Percentiles rank a stretch among this genome's conserved stretches.
Conservation (phyloP, 768 basidiomycete genomes). For the Agaricus blazei region DNA sequence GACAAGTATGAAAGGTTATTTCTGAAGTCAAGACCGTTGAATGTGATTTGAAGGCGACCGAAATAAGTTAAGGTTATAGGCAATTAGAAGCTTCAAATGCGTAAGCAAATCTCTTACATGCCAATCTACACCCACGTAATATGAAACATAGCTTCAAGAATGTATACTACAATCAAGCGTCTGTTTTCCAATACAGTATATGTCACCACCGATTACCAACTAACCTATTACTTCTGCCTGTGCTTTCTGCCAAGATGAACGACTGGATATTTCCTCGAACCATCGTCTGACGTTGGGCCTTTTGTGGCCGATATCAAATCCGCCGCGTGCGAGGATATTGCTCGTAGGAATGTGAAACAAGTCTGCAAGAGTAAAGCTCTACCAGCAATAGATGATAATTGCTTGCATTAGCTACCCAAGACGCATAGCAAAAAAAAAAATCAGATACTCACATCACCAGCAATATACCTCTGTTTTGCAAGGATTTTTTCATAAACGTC, state of each 20-base stretch:
- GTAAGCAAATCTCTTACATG: too few relatives aligned
- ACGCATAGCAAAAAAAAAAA: neutral
- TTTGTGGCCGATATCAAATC: slow-evolving; percentile 24
- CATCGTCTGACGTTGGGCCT: slow-evolving; percentile 39
- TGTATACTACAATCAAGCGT: too few relatives aligned
- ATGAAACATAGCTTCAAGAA: too few relatives aligned
- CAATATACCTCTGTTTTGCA: slow-evolving; percentile 39
- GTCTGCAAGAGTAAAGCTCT: slow-evolving; percentile 41
- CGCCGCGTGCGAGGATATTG: slow-evolving; percentile 13
- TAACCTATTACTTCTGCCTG: slow-evolving; percentile 24
- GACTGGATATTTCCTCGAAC: slow-evolving; percentile 30
- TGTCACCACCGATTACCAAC: too few relatives aligned
- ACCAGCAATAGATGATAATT: neutral
- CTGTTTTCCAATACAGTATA: too few relatives aligned
- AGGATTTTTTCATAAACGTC: slow-evolving; percentile 44
- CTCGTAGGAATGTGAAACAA: slow-evolving; percentile 42
- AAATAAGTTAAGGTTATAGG: too few relatives aligned
- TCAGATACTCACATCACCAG: slow-evolving; percentile 30
- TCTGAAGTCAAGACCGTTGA: too few relatives aligned
- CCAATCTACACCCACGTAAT: too few relatives aligned
- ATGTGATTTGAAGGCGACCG: too few relatives aligned
- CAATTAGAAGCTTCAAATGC: too few relatives aligned
- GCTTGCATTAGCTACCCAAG: neutral
- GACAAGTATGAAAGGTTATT: too few relatives aligned
- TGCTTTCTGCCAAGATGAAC: slow-evolving; percentile 45